These are phyloP conservation scores for Arthroderma sp. DNA, from an alignment of 2,329 filamentous ascomycete species.

Conservation along the genomic window DNA sequence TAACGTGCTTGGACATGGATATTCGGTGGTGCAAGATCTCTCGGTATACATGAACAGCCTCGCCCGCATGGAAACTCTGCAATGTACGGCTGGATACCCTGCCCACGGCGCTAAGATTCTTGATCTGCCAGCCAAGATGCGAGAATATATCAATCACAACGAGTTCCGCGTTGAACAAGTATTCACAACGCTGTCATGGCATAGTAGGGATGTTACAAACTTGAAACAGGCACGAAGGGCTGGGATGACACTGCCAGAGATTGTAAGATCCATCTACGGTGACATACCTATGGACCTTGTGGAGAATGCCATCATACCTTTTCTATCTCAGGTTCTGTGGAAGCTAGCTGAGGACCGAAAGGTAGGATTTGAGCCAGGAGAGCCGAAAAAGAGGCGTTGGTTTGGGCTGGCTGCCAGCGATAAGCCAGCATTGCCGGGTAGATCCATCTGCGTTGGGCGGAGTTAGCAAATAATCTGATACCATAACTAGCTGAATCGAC, in stretches of 20 bases:
- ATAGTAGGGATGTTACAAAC: not conserved
- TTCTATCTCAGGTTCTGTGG: not conserved
- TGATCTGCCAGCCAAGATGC: slow-evolving; percentile 57
- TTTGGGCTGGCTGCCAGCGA: too few relatives aligned
- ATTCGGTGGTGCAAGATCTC: slow-evolving; percentile 31
- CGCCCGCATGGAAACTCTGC: slow-evolving; percentile 34
- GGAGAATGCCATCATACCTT: not conserved
- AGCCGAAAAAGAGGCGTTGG: not conserved
- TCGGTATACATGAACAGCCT: slow-evolving; percentile 43
- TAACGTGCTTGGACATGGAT: slow-evolving; percentile 58
- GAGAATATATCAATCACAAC: not conserved
- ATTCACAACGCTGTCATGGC: not conserved
- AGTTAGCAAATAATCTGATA: too few relatives aligned
- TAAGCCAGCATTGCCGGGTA: not conserved
- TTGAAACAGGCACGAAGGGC: not conserved
- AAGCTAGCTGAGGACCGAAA: not conserved
- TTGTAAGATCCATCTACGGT: not conserved
- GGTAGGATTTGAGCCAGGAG: not conserved
- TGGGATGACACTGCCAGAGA: not conserved
- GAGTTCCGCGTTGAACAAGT: not conserved
- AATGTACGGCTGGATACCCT: slow-evolving; percentile 58
- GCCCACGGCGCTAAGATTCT: slow-evolving; percentile 72
- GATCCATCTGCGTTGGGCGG: too few relatives aligned
- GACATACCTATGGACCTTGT: not conserved
- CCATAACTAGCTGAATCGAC: too few relatives aligned